A percentile compares a stretch with the other conserved stretches of the same genome.
These are phyloP conservation scores for Hypoxylon sp. DNA, from an alignment of 2,329 filamentous ascomycete genomes.

Conservation along the genomic window DNA sequence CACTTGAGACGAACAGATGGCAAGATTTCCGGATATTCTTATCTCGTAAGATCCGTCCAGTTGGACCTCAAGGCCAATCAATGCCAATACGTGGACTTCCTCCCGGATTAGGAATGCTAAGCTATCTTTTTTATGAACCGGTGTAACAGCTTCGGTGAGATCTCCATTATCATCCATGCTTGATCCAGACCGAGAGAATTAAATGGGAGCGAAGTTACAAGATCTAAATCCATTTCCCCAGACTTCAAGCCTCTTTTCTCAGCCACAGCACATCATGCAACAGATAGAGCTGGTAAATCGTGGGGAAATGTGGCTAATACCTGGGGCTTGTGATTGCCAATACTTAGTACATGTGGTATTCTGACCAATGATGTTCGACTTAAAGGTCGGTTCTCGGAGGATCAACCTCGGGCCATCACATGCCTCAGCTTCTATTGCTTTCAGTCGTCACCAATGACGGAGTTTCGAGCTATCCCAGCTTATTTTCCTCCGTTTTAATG, in stretches of 20 bases:
- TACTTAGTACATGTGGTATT: no score
- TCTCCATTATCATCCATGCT: not conserved
- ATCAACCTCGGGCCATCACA: slow-evolving; percentile 48
- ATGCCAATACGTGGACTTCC: slow-evolving; percentile 11
- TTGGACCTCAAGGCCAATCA: slow-evolving; percentile 26
- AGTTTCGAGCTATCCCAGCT: slow-evolving; percentile 32
- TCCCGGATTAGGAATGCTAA: not conserved
- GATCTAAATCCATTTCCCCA: slow-evolving; percentile 26
- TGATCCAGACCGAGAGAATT: slow-evolving; percentile 7
- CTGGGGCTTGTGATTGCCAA: slow-evolving; percentile 11
- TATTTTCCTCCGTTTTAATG: slow-evolving; percentile 20
- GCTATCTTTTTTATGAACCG: slow-evolving; percentile 1
- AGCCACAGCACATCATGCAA: slow-evolving; percentile 20
- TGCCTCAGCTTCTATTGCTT: slow-evolving; percentile 41
- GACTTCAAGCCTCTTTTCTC: slow-evolving; percentile 27
- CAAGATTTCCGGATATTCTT: slow-evolving; percentile 28
- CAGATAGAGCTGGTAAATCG: slow-evolving; percentile 17
- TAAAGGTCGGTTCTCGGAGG: slow-evolving; percentile 11
- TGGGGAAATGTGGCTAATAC: slow-evolving; percentile 40
- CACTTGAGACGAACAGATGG: slow-evolving; percentile 24
- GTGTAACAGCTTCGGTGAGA: slow-evolving; percentile 2
- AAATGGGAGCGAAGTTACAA: not conserved
- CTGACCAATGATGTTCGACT: not conserved
- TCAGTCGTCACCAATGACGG: slow-evolving; percentile 47
- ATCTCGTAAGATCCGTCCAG: slow-evolving; percentile 26